Conservation (phyloP, 108 stramenopile genomes). For the Hondaea fermentalgiana region DNA sequence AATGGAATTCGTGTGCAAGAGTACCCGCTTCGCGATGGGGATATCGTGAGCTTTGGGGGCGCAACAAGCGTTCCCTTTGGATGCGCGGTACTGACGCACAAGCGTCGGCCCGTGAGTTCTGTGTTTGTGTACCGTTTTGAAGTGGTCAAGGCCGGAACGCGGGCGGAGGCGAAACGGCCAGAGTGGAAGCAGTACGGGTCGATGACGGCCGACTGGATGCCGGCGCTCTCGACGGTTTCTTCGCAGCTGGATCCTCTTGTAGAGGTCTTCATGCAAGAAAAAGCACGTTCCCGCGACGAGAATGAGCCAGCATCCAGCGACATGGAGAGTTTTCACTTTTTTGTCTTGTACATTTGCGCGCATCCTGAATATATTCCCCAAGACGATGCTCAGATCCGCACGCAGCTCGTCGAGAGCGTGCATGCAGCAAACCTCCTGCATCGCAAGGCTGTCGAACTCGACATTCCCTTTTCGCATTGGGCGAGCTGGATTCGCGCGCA, state of each 20-base stretch:
- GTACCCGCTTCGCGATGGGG: not conserved
- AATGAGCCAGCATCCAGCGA: not conserved
- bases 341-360: not conserved
- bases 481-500: not conserved
- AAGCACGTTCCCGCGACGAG: not conserved
- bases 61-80: not conserved
- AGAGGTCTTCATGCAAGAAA: not conserved
- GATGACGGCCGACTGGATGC: not conserved
- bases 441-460: not conserved
- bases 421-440: not conserved
- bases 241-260: not conserved
- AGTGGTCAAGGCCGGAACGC: too few species aligned
- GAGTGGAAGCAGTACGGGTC: not conserved
- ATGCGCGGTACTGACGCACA: not conserved
- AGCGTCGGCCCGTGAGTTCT: not conserved
- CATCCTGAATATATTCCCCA: not conserved
- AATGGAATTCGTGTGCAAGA: not conserved
- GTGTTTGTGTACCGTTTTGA: conserved; percentile 10
- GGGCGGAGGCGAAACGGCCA: too few species aligned
- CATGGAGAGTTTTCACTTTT: not conserved
- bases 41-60: conserved; percentile 10
- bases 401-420: not conserved
- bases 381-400: not conserved
- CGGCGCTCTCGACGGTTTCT: not conserved
- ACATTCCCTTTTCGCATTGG: conserved; percentile 6